Evolutionary conservation across 2,329 filamentous ascomycete genomes (phyloP).

Genomic region (Diplodia seriata): DNA sequence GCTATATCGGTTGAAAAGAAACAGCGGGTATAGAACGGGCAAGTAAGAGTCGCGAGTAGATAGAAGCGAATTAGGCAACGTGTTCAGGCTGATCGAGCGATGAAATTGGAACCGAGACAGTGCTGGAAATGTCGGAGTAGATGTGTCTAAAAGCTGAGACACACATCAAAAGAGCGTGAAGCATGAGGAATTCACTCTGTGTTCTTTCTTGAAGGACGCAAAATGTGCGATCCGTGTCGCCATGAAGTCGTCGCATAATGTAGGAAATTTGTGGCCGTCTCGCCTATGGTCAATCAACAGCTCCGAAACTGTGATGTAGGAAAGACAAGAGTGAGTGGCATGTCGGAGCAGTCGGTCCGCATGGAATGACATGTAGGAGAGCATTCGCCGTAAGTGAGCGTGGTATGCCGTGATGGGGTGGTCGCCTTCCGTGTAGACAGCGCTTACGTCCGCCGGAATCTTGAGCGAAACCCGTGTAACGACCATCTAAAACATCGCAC

Average conservation of each 20-base stretch:
- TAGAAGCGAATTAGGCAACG: conserved; percentile 8
- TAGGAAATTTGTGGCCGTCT: neutral
- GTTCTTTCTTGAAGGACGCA: neutral
- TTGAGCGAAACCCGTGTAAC: conserved; percentile 11
- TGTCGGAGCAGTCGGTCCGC: conserved; percentile 8
- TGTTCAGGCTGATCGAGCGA: neutral
- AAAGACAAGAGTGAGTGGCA: conserved; percentile 2
- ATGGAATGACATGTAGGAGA: conserved; percentile 3
- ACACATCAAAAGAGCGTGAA: neutral
- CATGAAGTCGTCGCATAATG: neutral
- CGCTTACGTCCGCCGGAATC: neutral
- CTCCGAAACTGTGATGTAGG: conserved; percentile 2
- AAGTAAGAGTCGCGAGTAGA: neutral
- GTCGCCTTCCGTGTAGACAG: neutral
- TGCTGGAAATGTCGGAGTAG: neutral
- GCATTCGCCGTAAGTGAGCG: conserved; percentile 15
- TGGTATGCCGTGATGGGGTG: conserved; percentile 6
- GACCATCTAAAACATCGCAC: conserved; percentile 19
- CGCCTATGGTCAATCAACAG: neutral
- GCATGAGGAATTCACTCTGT: neutral
- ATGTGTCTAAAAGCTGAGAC: neutral
- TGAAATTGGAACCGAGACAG: neutral
- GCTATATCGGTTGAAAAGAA: conserved; percentile 13
- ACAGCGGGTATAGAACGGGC: conserved; percentile 17
- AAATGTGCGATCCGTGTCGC: neutral